Evolutionary conservation across 2,329 filamentous ascomycete species (phyloP).

Genomic region (Penicillium frequentans): DNA sequence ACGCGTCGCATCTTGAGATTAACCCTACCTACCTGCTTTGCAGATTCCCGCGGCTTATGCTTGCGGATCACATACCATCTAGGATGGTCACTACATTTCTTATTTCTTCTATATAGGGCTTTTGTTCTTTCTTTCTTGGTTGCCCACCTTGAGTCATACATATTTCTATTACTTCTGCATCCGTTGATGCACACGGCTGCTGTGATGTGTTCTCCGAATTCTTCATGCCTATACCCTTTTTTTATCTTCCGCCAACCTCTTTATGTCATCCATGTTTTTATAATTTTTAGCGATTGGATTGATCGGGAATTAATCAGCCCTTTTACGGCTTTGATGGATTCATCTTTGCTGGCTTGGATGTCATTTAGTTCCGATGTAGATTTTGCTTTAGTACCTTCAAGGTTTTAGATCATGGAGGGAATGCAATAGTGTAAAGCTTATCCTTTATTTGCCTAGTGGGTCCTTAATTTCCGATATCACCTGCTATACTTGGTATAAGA

Average conservation of each 20-base stretch:
- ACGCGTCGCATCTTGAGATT: conserved; percentile 12
- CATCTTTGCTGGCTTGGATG: conserved; percentile 4
- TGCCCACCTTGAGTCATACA: conserved; percentile 6
- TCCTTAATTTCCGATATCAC: not conserved
- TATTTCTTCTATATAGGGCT: not conserved
- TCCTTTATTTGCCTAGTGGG: not conserved
- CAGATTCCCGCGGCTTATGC: not conserved
- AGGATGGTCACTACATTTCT: not conserved
- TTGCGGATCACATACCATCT: not conserved
- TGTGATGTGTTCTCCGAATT: conserved; percentile 16
- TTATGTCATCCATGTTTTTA: conserved; percentile 7
- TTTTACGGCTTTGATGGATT: not conserved
- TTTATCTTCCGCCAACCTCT: not conserved
- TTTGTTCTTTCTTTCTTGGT: not conserved
- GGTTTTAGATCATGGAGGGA: no score
- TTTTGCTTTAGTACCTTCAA: not conserved
- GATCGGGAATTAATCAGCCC: not conserved
- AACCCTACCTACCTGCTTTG: not conserved
- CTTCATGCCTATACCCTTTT: conserved; percentile 19
- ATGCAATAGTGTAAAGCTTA: not conserved
- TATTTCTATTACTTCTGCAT: conserved; percentile 5
- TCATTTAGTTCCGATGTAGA: not conserved
- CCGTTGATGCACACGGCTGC: conserved; percentile 10
- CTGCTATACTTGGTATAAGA: not conserved
- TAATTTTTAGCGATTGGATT: conserved; percentile 1